Evolutionary conservation across 768 basidiomycete genomes (phyloP), one percentile per base, ranked within the genome.

Genomic region (Pleurotus tuoliensis): DNA sequence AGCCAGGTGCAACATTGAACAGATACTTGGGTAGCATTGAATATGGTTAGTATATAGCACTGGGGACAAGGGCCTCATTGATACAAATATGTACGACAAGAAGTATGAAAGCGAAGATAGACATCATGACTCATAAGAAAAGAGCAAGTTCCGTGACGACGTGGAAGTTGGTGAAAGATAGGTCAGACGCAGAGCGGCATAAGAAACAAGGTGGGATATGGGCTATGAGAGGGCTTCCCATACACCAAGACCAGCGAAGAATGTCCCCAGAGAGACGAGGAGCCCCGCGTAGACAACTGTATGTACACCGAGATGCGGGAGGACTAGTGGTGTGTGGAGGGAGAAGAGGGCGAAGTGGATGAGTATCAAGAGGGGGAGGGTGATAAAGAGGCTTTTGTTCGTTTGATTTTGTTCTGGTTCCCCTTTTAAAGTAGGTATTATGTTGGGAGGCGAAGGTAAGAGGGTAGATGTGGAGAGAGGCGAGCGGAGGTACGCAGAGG

Each of bases 251-350:
- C 88, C 90, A 3, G 82, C 78, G 66, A 92, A 92, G 62, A 92
- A 82, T 39, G 76, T 74, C 24, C 87, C 86, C 11, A 93, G 70
- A 0, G 84, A 83, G 3, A 88, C 77, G 27, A 93, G 67, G 45
- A 84, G 73, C 18, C 81, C 83, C 8, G 85, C 74, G 68, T 91
- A 94, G 22, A 88, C 89, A 30, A 85, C 86, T 0, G 82, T 83
- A 50, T 90, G 91, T 25, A 92, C 79, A 5, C 91, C 91, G 24
- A 92, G 79, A 40, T 80, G 77, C 0, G 89, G 87, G 11, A 93
- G 76, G 25, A 90, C 71, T 51, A 77, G 69, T 1, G 88, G 82
- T 0, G 87, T 83, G 60, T 92, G 87, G 53, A 92, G 74, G 15
- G 87, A 69, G 3, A 82, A 72, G 18, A 92, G 78, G 27, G 76